Conservation (phyloP, 176 grass and related monocot species). For the Eremochloa ophiuroides region DNA sequence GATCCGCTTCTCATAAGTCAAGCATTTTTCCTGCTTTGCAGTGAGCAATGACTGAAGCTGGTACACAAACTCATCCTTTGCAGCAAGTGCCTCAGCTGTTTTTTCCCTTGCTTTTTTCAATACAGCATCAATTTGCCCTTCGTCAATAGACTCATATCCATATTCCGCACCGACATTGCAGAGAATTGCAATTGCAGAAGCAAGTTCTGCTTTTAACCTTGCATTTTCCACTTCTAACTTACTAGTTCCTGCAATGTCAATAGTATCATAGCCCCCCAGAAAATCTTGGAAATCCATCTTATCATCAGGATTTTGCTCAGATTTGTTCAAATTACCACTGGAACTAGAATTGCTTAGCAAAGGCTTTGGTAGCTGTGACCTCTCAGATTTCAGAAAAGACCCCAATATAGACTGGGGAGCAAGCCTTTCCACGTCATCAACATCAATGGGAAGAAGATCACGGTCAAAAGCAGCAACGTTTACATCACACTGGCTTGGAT, state of each 20-base stretch:
- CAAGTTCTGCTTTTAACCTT: slow-evolving; percentile 89
- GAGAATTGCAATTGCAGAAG: slow-evolving; percentile 75
- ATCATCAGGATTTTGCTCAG: slow-evolving; percentile 56
- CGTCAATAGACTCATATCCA: slow-evolving; percentile 62
- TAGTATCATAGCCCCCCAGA: slow-evolving; percentile 51
- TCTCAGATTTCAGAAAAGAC: slow-evolving; percentile 53
- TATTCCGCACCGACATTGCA: slow-evolving; percentile 62
- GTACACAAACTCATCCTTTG: slow-evolving; percentile 75
- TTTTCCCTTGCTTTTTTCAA: slow-evolving; percentile 60
- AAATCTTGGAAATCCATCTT: slow-evolving; percentile 62
- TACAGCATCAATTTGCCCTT: slow-evolving; percentile 54
- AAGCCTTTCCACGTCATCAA: slow-evolving; percentile 73
- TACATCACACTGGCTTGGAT: slow-evolving; percentile 82
- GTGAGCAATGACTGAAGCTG: slow-evolving; percentile 66
- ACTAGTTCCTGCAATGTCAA: slow-evolving; percentile 85
- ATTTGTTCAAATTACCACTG: slow-evolving; percentile 39
- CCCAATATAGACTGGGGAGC: slow-evolving; percentile 64
- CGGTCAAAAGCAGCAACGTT: slow-evolving; percentile 75
- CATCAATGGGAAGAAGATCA: slow-evolving; percentile 75
- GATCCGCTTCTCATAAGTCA: slow-evolving; percentile 83
- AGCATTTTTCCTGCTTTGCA: slow-evolving; percentile 59
- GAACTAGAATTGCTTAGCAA: slow-evolving; percentile 32
- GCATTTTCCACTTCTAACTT: slow-evolving; percentile 94
- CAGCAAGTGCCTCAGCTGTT: slow-evolving; percentile 66
- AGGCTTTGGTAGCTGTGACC: slow-evolving; percentile 39